Conservation (phyloP, 352 stramenopile species). For the Globisporangium cylindrosporum region DNA sequence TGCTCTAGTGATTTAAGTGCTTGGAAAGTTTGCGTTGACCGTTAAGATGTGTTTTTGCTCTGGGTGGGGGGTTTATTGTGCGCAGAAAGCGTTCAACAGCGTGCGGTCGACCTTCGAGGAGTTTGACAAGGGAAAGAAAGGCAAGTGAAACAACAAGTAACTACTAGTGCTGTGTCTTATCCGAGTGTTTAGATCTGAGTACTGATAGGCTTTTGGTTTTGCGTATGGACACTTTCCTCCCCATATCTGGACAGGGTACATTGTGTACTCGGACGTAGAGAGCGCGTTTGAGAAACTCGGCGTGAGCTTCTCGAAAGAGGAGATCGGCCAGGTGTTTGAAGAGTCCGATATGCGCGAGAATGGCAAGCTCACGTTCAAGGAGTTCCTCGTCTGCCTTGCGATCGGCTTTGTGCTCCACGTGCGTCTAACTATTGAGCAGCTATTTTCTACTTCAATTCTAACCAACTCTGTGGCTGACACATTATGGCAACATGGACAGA, state of each 20-base stretch:
- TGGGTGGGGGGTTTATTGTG: too few species aligned
- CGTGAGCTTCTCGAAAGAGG: conserved; percentile 66
- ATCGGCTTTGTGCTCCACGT: conserved; percentile 87
- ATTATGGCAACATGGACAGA: conserved; percentile 27
- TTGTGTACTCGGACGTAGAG: conserved; percentile 71
- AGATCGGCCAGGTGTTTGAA: conserved; percentile 72
- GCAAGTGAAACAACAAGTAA: conserved; percentile 9
- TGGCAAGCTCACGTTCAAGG: conserved; percentile 80
- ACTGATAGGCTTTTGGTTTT: background rate
- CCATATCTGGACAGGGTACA: conserved; percentile 32
- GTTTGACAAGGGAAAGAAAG: conserved; percentile 61
- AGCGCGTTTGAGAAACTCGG: conserved; percentile 74
- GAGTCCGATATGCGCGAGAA: conserved; percentile 86
- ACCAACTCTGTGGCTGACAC: background rate
- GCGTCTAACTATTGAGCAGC: conserved; percentile 12
- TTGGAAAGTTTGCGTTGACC: background rate
- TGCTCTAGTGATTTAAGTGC: background rate
- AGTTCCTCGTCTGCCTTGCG: conserved; percentile 85
- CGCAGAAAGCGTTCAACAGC: conserved; percentile 71
- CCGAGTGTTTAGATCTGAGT: background rate
- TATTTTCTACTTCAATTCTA: background rate
- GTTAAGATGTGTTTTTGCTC: too few species aligned
- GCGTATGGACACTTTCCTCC: background rate
- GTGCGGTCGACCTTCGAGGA: conserved; percentile 66
- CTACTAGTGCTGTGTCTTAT: background rate